Evolutionary conservation across 768 basidiomycete species (phyloP), one percentile per base, ranked within the genome.

Genomic region (Kwoniella shandongensis): DNA sequence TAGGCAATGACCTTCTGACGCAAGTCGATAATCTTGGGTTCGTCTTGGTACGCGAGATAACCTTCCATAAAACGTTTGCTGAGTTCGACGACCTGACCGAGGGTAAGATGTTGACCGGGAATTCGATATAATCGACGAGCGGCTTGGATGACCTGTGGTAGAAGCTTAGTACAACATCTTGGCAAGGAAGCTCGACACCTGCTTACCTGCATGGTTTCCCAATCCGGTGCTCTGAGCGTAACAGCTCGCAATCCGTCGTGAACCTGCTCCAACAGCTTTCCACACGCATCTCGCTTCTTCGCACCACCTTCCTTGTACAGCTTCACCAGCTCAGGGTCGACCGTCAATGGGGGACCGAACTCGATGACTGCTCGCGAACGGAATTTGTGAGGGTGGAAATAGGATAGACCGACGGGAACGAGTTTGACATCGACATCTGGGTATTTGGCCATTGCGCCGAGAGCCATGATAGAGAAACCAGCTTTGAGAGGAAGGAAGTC

Each of bases 351-450:
- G 2, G 83, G 79, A 5, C 96, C 96, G 75, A 98, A 99, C 73
- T 99, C 96, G 46, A 99, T 88, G 25, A 99, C 96, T 6, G 92
- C 96, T 54, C 96, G 85, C 13, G 92, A 96, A 30, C 96, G 87
- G 81, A 98, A 99, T 61, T 87, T 86, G 79, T 82, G 78, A 70
- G 69, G 88, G 84, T 74, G 91, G 85, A 73, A 92, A 85, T 73
- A 93, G 65, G 81, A 74, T 59, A 83, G 66, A 11, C 84, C 84
- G 57, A 84, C 83, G 25, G 84, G 84, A 11, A 85, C 92, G 61
- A 99, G 90, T 76, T 90, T 89, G 72, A 99, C 91, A 62, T 85
- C 84, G 32, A 93, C 81, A 56, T 80, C 83, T 4, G 91, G 86
- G 73, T 97, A 84, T 60, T 88, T 88, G 10, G 89, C 89, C 91